Evolutionary conservation across 257 asterid species (phyloP).

Genomic region (Forsythia suspensa): DNA sequence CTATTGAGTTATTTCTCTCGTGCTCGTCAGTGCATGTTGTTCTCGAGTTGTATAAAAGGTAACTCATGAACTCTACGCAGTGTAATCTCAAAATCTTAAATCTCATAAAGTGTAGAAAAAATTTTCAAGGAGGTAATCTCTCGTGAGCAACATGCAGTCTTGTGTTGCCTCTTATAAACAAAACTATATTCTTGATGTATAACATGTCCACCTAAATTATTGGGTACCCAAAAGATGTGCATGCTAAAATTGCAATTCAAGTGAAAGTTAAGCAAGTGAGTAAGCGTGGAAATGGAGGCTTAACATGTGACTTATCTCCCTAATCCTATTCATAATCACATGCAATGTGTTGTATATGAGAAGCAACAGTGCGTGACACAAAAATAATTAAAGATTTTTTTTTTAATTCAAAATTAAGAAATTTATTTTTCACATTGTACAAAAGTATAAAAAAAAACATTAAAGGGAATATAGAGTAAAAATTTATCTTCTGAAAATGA

Average conservation of each 20-base stretch:
- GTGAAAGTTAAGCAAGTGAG: slow-evolving; percentile 28
- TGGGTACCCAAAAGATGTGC: background rate
- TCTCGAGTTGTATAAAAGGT: background rate
- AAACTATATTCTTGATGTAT: background rate
- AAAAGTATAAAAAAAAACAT: background rate
- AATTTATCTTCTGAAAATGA: too few relatives aligned
- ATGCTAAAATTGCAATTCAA: slow-evolving; percentile 5
- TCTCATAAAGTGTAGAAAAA: background rate
- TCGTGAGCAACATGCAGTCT: background rate
- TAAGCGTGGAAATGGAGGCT: slow-evolving; percentile 20
- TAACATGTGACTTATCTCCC: slow-evolving; percentile 34
- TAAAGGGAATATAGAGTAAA: too few relatives aligned
- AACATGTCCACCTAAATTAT: background rate
- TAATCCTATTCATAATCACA: slow-evolving; percentile 18
- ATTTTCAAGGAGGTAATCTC: background rate
- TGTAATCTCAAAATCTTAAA: too few relatives aligned
- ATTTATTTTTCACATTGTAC: background rate
- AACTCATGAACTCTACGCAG: too few relatives aligned
- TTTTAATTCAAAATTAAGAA: too few relatives aligned
- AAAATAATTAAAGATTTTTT: background rate
- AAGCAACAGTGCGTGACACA: slow-evolving; percentile 23
- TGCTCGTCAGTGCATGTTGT: background rate
- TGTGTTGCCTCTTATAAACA: background rate
- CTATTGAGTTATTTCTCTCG: background rate
- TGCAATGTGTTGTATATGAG: slow-evolving; percentile 17